Evolutionary conservation across 768 basidiomycete genomes (phyloP), one percentile per base, ranked within the genome.

Genomic region (Leccinum arenicola): DNA sequence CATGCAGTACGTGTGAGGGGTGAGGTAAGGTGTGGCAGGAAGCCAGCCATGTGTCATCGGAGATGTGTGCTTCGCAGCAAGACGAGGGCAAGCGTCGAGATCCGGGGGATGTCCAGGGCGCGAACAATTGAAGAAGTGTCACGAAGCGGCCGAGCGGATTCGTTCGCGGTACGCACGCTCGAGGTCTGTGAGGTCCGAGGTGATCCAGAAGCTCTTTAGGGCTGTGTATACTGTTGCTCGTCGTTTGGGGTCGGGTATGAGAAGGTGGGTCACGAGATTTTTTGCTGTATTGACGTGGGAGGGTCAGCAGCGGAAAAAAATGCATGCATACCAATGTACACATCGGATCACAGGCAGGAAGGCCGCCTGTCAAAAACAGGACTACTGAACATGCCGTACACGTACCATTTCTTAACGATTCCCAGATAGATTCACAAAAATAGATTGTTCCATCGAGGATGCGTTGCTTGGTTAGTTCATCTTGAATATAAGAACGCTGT

Each of bases 221-320:
- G 91, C 88, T 58, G 74, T 72, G 38, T 80, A 69, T 29, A 90
- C 83, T 0, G 88, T 91, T 17, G 84, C 84, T 17, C 91, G 86
- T 48, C 78, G 70, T 23, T 70, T 70, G 57, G 80, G 78, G 63
- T 89, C 77, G 52, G 83, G 80, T 55, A 84, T 72, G 45, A 93
- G 80, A 50, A 94, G 77, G n/a, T 80, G 74, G 31, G 73, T 70
- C 50, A 89, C 84, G 7, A 93, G 78, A 11, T 68, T 69, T 64
- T 78, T 80, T 14, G 90, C 91, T 69, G 50, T 55, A 49, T 47
- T 10, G 25, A 48, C 19, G 31, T 49, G 19, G 29, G 36, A 49
- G 50, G 12, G 29, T 69, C 53, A 61, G 67, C 43, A 49, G 21
- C n/a, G 31, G 29, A 19, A n/a, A 45, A 33, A 54, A 54, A 29